Percentiles rank a stretch among this genome's conserved stretches.
These are phyloP conservation scores for Neonectria faginata DNA, from an alignment of 2,329 filamentous ascomycete species.

Conservation along the genomic window DNA sequence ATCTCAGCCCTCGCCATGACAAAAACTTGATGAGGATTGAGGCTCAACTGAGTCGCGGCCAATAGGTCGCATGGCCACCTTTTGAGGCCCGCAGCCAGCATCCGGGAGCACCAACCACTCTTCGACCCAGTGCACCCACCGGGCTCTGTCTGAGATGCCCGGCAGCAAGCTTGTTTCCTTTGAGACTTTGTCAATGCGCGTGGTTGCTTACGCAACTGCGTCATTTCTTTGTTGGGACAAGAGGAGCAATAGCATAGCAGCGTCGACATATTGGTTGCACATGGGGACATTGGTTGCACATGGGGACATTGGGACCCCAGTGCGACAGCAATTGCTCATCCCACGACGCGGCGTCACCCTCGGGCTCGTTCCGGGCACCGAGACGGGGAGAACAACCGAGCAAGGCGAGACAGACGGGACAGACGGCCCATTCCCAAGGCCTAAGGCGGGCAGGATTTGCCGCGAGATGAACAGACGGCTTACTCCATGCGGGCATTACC, in stretches of 20 bases:
- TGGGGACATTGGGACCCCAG: background rate
- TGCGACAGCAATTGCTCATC: background rate
- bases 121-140: slow-evolving; percentile 11
- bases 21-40: slow-evolving; percentile 6
- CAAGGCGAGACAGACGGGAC: background rate
- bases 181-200: background rate
- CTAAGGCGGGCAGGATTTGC: slow-evolving; percentile 22
- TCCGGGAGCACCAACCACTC: slow-evolving; percentile 10
- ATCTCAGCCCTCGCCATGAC: slow-evolving; percentile 2
- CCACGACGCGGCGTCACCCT: background rate
- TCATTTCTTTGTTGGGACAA: slow-evolving; percentile 8
- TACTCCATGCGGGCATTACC: slow-evolving; percentile 33
- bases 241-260: background rate
- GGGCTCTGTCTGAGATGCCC: background rate
- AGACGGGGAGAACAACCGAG: background rate
- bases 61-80: slow-evolving; percentile 7
- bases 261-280: background rate
- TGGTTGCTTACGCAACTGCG: slow-evolving; percentile 17
- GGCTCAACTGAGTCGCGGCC: slow-evolving; percentile 18
- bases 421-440: background rate
- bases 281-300: background rate
- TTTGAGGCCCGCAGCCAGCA: slow-evolving; percentile 17
- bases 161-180: background rate
- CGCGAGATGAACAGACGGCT: slow-evolving; percentile 30
- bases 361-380: background rate